phyloP scores from a whole-genome alignment of 257 asterid genomes.

The Jacaranda mimosifolia region DNA sequence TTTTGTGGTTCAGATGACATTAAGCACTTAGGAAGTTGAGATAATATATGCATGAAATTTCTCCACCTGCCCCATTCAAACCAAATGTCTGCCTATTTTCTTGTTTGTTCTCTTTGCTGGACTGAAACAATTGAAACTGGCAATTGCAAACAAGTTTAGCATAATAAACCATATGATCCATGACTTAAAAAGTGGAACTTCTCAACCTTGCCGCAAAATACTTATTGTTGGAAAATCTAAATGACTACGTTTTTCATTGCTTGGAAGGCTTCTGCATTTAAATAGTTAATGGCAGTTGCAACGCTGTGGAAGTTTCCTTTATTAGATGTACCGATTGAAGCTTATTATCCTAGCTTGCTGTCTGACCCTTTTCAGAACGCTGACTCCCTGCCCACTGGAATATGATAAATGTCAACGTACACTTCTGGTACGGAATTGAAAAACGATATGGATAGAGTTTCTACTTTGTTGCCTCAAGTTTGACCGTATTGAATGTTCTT shows the following conservation, averaged over 20 bases:
- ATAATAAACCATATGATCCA: no score
- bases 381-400: constrained; percentile 11
- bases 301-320: not conserved
- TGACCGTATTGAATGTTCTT: constrained; percentile 14
- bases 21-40: no score
- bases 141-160: no score
- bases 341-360: not conserved
- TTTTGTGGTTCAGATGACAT: no score
- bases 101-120: no score
- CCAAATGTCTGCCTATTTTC: no score
- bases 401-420: not conserved
- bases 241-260: not conserved
- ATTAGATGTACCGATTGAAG: not conserved
- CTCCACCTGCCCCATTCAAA: no score
- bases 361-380: constrained; percentile 15
- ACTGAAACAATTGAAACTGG: no score
- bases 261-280: not conserved
- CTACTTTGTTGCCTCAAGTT: not conserved
- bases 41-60: no score
- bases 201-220: no score
- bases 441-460: not conserved
- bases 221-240: no score
- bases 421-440: constrained; percentile 5
- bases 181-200: no score
- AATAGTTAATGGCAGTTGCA: not conserved